Evolutionary conservation across 1,284 basidiomycete species (phyloP), one percentile per base, ranked within the genome.

Genomic region (Cryptococcus hybrid): DNA sequence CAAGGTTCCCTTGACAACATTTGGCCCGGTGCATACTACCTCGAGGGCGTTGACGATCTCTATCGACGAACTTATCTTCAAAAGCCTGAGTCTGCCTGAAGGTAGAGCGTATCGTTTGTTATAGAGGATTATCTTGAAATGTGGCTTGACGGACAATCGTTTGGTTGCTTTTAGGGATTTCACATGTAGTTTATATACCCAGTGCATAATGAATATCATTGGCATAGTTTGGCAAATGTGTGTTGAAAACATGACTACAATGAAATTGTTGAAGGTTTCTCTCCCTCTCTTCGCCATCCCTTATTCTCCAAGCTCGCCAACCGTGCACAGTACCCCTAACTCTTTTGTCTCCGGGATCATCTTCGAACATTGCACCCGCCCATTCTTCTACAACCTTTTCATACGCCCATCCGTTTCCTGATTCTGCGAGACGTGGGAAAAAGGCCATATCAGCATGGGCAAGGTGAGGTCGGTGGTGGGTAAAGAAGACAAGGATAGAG

Each of bases 21-120:
- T 75, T 95, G 92, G 90, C 88, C 90, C 2, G 92, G 92, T 48
- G 83, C 89, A 30, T 98, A 88, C 83, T 99, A 98, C 84, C 89
- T 99, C 67, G 88, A 89, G 68, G 86, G 84, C 73, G 88, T 97
- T 68, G 95, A 99, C 81, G 81, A 84, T 71, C 94, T 93, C 81
- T 96, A 88, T 85, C 84, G 96, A 70, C 85, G 95, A 74, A 91
- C 89, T 75, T 99, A 99, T 80, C 61, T 63, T 54, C 51, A 63
- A 58, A 72, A 69, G 63, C 55, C 70, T 15, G 56, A 53, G 34
- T 38, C 40, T 42, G 47, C 47, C 34, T 48, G 12, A 48, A 35
- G 40, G 40, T 42, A n/a, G 40, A 11, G 40, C 9, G n/a, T 42
- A 42, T 9, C 9, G 40, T 42, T n/a, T 42, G 40, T 42, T n/a